Evolutionary conservation across 805 yeast genomes (phyloP), one percentile per base, ranked within the genome.

Genomic region (Torulaspora quercuum): DNA sequence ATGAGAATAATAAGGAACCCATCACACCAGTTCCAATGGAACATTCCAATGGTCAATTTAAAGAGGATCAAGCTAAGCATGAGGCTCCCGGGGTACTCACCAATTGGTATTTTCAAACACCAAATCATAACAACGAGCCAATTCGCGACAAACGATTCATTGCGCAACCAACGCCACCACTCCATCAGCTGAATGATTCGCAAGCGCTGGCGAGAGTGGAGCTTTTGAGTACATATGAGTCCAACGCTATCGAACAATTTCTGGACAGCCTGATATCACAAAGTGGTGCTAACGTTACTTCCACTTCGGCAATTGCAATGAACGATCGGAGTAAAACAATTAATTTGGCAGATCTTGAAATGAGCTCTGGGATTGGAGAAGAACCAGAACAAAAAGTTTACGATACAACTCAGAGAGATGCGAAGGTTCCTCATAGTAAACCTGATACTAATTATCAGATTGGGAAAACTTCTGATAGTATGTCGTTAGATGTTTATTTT

Each of bases 181-280:
- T 18, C 9, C 27, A 21, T 7, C 25, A 13, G 10, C 8, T 18
- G 3, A 15, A 24, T 15, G 33, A 26, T 11, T 25, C 26, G 8
- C 33, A 27, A 12, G 22, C 37, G 6, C 32, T 26, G 7, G 22
- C 33, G 7, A 42, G 31, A 12, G 38, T 39, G 4, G 48, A 48
- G 8, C 37, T 59, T 11, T 39, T 62, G 41, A 61, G 63, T 30
- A 48, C 53, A 6, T 45, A 53, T 35, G 67, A 62, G 38, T 52
- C 64, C 1, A 46, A 49, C 41, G 64, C 59, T 2, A 54, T 62
- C 23, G 62, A 59, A 29, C 45, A 46, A 23, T 61, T 62, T 32
- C 33, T 62, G 23, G 63, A 60, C 32, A 53, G 50, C 22, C 35
- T 56, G 20, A 41, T 53, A 6, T 39, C 45, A 5, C 46, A 33